phyloP scores from a whole-genome alignment of 1,284 basidiomycete genomes.

The Leccinum ponderosum region DNA sequence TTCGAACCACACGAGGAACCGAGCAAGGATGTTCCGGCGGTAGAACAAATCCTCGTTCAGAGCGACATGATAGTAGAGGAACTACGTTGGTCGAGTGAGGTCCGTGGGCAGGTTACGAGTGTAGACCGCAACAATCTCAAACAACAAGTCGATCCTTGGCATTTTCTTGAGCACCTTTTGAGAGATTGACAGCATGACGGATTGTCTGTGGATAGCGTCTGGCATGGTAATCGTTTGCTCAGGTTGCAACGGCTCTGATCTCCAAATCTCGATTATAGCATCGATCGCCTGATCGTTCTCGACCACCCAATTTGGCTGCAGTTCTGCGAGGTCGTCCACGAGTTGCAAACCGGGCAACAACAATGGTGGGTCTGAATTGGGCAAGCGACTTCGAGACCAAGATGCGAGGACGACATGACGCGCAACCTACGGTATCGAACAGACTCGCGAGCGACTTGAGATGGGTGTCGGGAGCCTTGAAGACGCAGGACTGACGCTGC shows the following conservation, averaged over 20 bases:
- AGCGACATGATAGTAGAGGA: slow-evolving; percentile 88
- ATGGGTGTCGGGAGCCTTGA: slow-evolving; percentile 68
- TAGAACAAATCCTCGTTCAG: slow-evolving; percentile 62
- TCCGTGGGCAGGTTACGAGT: slow-evolving; percentile 84
- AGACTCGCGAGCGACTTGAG: slow-evolving; percentile 84
- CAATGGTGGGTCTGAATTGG: slow-evolving; percentile 57
- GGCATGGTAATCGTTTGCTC: slow-evolving; percentile 50
- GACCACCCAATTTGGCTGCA: slow-evolving; percentile 74
- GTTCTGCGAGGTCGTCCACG: slow-evolving; percentile 72
- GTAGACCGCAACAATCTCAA: slow-evolving; percentile 86
- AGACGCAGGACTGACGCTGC: slow-evolving; percentile 81
- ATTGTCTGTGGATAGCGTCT: slow-evolving; percentile 63
- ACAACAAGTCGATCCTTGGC: slow-evolving; percentile 84
- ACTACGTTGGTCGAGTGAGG: slow-evolving; percentile 78
- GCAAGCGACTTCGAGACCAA: slow-evolving; percentile 17
- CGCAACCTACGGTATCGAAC: slow-evolving; percentile 75
- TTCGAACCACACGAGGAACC: slow-evolving; percentile 86
- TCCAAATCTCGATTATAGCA: slow-evolving; percentile 74
- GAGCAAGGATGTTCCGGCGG: slow-evolving; percentile 80
- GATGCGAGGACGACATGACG: slow-evolving; percentile 19
- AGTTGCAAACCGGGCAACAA: slow-evolving; percentile 74
- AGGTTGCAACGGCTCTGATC: slow-evolving; percentile 49
- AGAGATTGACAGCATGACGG: slow-evolving; percentile 76
- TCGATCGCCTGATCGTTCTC: slow-evolving; percentile 68
- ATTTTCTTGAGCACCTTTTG: slow-evolving; percentile 66